These are phyloP conservation scores for Phytophthora hibernalis DNA, from an alignment of 352 stramenopile genomes.

Conservation along the genomic window DNA sequence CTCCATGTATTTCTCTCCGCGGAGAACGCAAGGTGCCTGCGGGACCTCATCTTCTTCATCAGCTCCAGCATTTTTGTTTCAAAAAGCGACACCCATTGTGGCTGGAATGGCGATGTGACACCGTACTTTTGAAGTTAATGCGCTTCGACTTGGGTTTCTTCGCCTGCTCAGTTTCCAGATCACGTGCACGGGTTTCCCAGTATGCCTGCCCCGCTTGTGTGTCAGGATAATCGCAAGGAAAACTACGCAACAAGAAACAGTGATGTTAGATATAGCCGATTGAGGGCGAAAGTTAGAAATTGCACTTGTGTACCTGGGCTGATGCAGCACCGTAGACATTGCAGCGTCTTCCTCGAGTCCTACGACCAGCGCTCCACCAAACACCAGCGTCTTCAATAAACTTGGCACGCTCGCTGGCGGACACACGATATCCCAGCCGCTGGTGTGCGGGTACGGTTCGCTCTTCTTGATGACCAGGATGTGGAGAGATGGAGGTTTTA, in stretches of 20 bases:
- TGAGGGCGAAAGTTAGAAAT: not conserved
- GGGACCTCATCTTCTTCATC: constrained; percentile 6
- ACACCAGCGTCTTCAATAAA: constrained; percentile 72
- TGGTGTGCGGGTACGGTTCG: constrained; percentile 48
- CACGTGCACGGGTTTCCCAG: constrained; percentile 49
- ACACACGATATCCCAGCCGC: constrained; percentile 78
- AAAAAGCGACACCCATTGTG: constrained; percentile 67
- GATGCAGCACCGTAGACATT: constrained; percentile 57
- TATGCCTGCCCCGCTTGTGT: constrained; percentile 60
- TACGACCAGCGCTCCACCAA: constrained; percentile 71
- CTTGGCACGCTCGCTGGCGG: constrained; percentile 45
- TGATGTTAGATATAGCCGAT: constrained; percentile 5
- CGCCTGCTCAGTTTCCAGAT: constrained; percentile 32
- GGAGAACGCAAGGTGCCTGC: constrained; percentile 59
- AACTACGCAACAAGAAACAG: constrained; percentile 46
- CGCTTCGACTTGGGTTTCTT: constrained; percentile 80
- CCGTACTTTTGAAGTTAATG: constrained; percentile 68
- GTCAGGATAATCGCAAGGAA: constrained; percentile 83
- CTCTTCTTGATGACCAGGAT: constrained; percentile 54
- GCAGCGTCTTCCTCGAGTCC: constrained; percentile 76
- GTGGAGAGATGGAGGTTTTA: constrained; percentile 35
- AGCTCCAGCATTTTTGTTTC: constrained; percentile 2
- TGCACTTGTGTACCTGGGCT: constrained; percentile 44
- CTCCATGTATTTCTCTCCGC: constrained; percentile 68
- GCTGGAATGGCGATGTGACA: constrained; percentile 66